phyloP scores from a whole-genome alignment of 75 land plant species.

The Pinus taeda region DNA sequence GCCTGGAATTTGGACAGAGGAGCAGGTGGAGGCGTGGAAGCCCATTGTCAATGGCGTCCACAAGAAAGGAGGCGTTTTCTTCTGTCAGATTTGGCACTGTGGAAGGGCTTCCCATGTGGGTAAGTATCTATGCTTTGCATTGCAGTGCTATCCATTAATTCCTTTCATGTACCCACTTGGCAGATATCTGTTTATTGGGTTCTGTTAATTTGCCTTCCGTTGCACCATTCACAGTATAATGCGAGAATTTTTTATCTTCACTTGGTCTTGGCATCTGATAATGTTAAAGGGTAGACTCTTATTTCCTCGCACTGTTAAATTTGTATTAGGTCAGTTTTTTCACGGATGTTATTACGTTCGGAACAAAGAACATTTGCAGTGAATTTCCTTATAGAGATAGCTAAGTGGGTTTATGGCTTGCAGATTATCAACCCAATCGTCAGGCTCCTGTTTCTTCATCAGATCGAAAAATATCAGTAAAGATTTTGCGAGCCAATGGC shows the following conservation, averaged over 20 bases:
- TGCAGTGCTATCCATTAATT: no score
- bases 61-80: constrained; percentile 18
- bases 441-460: constrained; percentile 47
- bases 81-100: constrained; percentile 20
- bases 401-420: neutral
- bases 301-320: no score
- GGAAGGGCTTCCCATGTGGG: constrained; percentile 14
- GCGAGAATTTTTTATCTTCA: neutral
- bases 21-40: constrained; percentile 28
- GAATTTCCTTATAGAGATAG: no score
- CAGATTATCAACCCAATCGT: constrained; percentile 59
- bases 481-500: constrained; percentile 7
- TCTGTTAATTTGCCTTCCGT: no score
- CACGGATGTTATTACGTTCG: neutral
- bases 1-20: constrained; percentile 18
- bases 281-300: no score
- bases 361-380: no score
- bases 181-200: no score
- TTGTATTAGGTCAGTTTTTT: neutral
- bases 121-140: neutral
- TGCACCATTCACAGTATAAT: no score
- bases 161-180: no score
- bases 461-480: constrained; percentile 13
- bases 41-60: constrained; percentile 22
- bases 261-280: no score